Base-by-base conservation (phyloP, 2,329 filamentous ascomycete species). In the Beauveria brongniartii region DNA sequence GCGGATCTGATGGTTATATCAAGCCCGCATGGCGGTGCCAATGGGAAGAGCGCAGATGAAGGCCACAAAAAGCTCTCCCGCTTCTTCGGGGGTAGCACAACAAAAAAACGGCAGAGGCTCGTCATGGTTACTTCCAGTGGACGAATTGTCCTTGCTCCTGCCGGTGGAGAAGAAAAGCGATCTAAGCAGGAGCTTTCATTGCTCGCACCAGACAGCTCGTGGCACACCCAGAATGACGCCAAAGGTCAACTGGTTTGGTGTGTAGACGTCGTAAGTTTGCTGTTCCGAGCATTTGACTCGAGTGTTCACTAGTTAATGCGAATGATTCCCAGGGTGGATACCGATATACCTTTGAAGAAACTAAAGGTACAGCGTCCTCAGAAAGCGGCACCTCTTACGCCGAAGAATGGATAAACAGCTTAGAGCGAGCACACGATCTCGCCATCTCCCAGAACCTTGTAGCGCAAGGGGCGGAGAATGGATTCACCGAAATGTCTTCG, bases 61-160 rank as follows among this genome's bases (percentile, higher is more conserved):
- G 80, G 82, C 3, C 90, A 94, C 69, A 93, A 91, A 74, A 97
- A 96, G 71, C 87, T 99, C 65, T 89, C 92, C 1, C 86, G 92
- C 46, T 97, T 99, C 74, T 97, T 99, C 73, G 90, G 91, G 34
- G 91, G 92, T 58, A 92, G 87, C 69, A 91, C 90, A 10, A 90
- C 89, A 9, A 99, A 97, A 78, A 97, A 96, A 75, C 83, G 92
- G 65, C 92, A 96, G 71, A 84, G 94, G 52, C 79, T 99, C 59
- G 94, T 99, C 7, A 92, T 99, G 87, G 85, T 99, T 59, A 99
- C 94, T 3, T 95, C 91, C 1, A 91, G 90, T 67, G 94, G 89
- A 18, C 87, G 94, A 48, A 88, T 99, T 57, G 87, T 99, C 53
- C 82, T 99, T 69, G 93, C 91, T 14, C 90, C 94, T 5, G 88